A percentile compares a stretch with the other conserved stretches of the same genome.
Evolutionary conservation across 441 rosid species (phyloP).

Genomic region (Oxalis stricta): DNA sequence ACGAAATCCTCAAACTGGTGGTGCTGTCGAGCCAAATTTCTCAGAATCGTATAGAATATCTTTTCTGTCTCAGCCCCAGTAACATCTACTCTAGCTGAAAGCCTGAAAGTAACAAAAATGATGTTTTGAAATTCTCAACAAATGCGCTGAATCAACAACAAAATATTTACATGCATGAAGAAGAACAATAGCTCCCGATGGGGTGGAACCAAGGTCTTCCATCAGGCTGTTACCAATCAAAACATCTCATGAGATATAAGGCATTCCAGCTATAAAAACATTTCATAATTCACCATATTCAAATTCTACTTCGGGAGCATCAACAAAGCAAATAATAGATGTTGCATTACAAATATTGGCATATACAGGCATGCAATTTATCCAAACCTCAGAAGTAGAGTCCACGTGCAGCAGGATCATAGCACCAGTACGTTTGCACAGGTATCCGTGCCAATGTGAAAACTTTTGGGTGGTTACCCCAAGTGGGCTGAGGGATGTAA

Average conservation of each 20-base stretch:
- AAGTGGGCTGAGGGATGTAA: constrained; percentile 88
- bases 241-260: not conserved
- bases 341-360: too few species aligned
- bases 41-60: too few species aligned
- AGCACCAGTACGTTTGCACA: constrained; percentile 80
- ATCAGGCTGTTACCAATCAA: constrained; percentile 31
- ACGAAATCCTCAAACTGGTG: too few species aligned
- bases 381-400: constrained; percentile 68
- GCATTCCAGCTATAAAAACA: not conserved
- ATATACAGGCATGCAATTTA: not conserved
- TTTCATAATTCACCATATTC: too few species aligned
- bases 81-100: too few species aligned
- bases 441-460: constrained; percentile 69
- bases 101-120: too few species aligned
- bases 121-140: too few species aligned
- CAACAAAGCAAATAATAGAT: too few species aligned
- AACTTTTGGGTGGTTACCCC: constrained; percentile 96
- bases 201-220: constrained; percentile 83
- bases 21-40: too few species aligned
- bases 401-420: constrained; percentile 84
- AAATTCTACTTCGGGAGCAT: too few species aligned
- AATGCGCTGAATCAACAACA: too few species aligned
- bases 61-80: too few species aligned
- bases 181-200: constrained; percentile 71
- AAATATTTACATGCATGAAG: constrained; percentile 96